A percentile compares a stretch with the other conserved stretches of the same genome.
These are phyloP conservation scores for Candida sp. DNA, from an alignment of 1,139 yeast genomes.

Conservation along the genomic window DNA sequence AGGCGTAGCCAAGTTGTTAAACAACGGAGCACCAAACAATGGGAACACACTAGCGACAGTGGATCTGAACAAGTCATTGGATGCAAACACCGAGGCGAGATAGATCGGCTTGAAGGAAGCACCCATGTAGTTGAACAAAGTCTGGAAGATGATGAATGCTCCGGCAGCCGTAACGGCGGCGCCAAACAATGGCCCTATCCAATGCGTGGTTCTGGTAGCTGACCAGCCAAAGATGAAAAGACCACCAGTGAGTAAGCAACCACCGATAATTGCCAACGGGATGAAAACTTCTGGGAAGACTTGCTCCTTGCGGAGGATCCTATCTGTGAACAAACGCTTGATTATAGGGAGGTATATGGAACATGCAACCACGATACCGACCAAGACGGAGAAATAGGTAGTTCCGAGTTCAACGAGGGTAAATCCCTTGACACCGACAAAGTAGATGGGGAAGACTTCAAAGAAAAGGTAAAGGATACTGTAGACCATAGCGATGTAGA, in stretches of 20 bases:
- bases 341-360: constrained; percentile 23
- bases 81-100: constrained; percentile 36
- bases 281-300: constrained; percentile 66
- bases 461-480: constrained; percentile 37
- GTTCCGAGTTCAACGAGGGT: constrained; percentile 30
- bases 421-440: constrained; percentile 24
- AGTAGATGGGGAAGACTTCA: constrained; percentile 38
- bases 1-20: constrained; percentile 33
- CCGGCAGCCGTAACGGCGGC: constrained; percentile 30
- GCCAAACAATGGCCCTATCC: constrained; percentile 38
- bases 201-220: constrained; percentile 27
- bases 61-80: constrained; percentile 31
- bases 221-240: constrained; percentile 40
- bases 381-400: constrained; percentile 23
- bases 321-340: constrained; percentile 25
- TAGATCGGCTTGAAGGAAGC: constrained; percentile 53
- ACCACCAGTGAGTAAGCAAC: constrained; percentile 32
- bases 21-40: constrained; percentile 47
- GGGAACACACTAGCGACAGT: constrained; percentile 35
- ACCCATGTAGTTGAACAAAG: constrained; percentile 57
- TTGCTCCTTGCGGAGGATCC: constrained; percentile 34
- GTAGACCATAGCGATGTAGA: constrained; percentile 35
- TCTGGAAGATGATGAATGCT: constrained; percentile 35
- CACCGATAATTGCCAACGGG: constrained; percentile 47
- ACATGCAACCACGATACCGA: constrained; percentile 25